A percentile compares a stretch with the other conserved stretches of the same genome.
Evolutionary conservation across 2,329 filamentous ascomycete species (phyloP).

Genomic region (Pseudopyricularia javanii): DNA sequence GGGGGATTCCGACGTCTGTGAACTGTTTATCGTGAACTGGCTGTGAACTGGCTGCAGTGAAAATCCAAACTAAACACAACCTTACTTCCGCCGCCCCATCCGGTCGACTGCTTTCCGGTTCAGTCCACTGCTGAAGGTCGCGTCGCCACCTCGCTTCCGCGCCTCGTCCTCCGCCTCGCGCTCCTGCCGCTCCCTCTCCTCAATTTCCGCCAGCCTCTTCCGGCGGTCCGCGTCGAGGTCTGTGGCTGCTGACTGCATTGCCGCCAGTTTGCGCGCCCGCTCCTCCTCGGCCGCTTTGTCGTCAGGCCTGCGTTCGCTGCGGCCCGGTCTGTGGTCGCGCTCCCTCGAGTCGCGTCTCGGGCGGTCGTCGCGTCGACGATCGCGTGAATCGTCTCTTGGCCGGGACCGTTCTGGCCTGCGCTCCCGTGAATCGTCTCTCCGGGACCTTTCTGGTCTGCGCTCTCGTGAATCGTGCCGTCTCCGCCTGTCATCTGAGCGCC

Average conservation of each 20-base stretch:
- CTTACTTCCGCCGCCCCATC: slow-evolving; percentile 31
- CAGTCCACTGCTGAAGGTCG: slow-evolving; percentile 51
- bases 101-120: slow-evolving; percentile 46
- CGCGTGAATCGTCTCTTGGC: neutral
- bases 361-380: slow-evolving; percentile 1
- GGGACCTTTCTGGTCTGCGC: too few species aligned
- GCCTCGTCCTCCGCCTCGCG: slow-evolving; percentile 55
- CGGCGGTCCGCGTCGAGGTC: slow-evolving; percentile 61
- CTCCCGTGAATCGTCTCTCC: neutral
- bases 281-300: slow-evolving; percentile 31
- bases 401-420: neutral
- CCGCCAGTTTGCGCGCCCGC: slow-evolving; percentile 54
- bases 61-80: too few species aligned
- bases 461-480: slow-evolving; percentile 1
- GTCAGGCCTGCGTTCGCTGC: neutral
- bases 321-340: neutral
- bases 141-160: slow-evolving; percentile 44
- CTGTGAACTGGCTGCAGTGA: too few species aligned
- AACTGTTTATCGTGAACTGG: too few species aligned
- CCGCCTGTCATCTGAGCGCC: too few species aligned
- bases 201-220: slow-evolving; percentile 53
- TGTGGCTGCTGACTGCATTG: slow-evolving; percentile 60
- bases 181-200: slow-evolving; percentile 50
- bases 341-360: too few species aligned
- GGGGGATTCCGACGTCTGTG: too few species aligned